Evolutionary conservation across 176 grass and related monocot species (phyloP), one percentile per base, ranked within the genome.

Genomic region (Miscanthus lutarioriparius): DNA sequence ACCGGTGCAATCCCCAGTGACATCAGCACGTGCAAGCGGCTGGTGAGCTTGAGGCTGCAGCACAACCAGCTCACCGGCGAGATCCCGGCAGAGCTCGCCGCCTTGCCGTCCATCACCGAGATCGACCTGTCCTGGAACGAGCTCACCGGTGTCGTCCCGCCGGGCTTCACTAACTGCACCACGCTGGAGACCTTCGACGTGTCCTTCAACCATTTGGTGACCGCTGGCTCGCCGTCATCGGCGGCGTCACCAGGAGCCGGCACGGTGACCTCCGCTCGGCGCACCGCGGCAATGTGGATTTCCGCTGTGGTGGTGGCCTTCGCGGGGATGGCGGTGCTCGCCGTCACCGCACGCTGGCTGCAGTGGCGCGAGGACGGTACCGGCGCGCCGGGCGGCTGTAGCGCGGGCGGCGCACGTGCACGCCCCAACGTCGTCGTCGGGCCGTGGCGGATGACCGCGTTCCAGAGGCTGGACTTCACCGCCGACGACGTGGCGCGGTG

Each of bases 181-280:
- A 99, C 93, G 38, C 48, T 99, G 32, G 96, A 99, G 47, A 92
- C 83, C 74, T 82, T 99, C 77, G 94, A 98, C 61, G 86, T 98
- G 41, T 98, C 96, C 22, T 93, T 83, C 81, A 98, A 98, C 67
- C 80, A 36, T 11, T 82, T 99, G 13, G 27, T 56, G 0, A 80
- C 89, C 15, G 67, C 88, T 0, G 91, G 84, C 6, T 70, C 87
- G 35, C 40, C 44, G 27, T 67, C 88, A 0, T 10, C 76, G 2
- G 11, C 72, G 54, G 3, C 39, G n/a, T 4, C 64, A 4, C 15
- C 3, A 19, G 37, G 12, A 1, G 54, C 51, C 30, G 72, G 72
- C 47, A 85, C 13, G 40, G 4, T 0, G 62, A 14, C n/a, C 12
- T 41, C 83, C 0, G 65, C 64, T 7, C 67, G 79, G 37, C 84